These are phyloP conservation scores for Colletotrichum karsti DNA, from an alignment of 2,329 filamentous ascomycete species.

Conservation along the genomic window DNA sequence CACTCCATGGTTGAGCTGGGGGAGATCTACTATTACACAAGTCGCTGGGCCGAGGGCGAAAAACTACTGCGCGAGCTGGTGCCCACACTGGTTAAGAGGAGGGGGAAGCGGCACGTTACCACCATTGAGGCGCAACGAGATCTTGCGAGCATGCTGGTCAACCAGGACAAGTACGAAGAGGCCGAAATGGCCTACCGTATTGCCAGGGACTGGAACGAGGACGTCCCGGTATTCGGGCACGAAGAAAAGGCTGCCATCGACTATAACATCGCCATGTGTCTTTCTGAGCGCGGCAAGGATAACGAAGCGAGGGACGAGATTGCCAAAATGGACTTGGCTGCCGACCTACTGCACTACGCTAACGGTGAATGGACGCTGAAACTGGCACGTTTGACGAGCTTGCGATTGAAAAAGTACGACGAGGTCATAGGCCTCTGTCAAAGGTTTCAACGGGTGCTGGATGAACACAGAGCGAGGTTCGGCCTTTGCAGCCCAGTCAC, in stretches of 20 bases:
- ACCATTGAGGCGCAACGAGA: constrained; percentile 32
- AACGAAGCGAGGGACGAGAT: constrained; percentile 24
- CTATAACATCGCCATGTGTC: constrained; percentile 32
- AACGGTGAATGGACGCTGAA: constrained; percentile 32
- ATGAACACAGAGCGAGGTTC: constrained; percentile 24
- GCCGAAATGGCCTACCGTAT: constrained; percentile 29
- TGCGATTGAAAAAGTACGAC: constrained; percentile 22
- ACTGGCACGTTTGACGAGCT: constrained; percentile 27
- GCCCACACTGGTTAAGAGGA: constrained; percentile 22
- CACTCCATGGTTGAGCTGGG: constrained; percentile 33
- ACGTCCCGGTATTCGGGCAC: constrained; percentile 27
- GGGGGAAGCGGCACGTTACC: constrained; percentile 27
- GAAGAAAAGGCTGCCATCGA: constrained; percentile 32
- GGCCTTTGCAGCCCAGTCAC: constrained; percentile 22
- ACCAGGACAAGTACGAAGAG: constrained; percentile 29
- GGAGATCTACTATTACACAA: constrained; percentile 34
- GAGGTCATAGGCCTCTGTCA: constrained; percentile 28
- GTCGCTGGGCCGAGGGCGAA: constrained; percentile 30
- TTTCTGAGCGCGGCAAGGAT: constrained; percentile 29
- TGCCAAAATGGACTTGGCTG: constrained; percentile 26
- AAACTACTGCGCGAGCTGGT: constrained; percentile 30
- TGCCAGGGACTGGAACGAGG: constrained; percentile 29
- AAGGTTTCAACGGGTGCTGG: constrained; percentile 23
- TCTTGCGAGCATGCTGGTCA: constrained; percentile 31
- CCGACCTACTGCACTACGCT: constrained; percentile 31